phyloP scores from a whole-genome alignment of 208 protist species.

The Eutreptiella sp. region DNA sequence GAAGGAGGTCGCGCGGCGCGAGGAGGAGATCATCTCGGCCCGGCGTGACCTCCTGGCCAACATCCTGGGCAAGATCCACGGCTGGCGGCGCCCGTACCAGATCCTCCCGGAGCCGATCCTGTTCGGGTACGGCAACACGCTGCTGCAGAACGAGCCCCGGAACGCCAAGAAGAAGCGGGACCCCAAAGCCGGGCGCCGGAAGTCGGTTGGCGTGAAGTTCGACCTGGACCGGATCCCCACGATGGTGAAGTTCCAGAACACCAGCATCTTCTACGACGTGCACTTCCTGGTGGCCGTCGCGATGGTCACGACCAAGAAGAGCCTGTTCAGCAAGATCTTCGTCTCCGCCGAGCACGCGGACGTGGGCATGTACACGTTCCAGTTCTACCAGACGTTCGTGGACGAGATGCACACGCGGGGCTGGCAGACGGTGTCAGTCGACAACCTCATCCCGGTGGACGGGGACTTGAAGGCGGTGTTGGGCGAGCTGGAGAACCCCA shows the following conservation, averaged over 20 bases:
- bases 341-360: neutral
- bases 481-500: neutral
- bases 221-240: neutral
- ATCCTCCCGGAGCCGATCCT: conserved; percentile 14
- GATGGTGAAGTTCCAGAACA: conserved; percentile 15
- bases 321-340: conserved; percentile 9
- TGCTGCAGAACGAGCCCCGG: neutral
- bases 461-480: conserved; percentile 3
- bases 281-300: conserved; percentile 2
- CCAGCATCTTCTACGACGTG: conserved; percentile 11
- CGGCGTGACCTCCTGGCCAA: neutral
- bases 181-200: no score
- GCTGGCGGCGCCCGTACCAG: neutral
- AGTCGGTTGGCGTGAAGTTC: neutral
- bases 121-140: conserved; percentile 15
- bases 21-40: conserved; percentile 4
- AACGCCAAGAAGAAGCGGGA: no score
- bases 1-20: neutral
- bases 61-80: conserved; percentile 1
- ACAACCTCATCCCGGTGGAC: conserved; percentile 10
- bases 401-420: neutral
- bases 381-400: conserved; percentile 3
- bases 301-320: conserved; percentile 1
- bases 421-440: conserved; percentile 8
- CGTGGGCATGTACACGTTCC: conserved; percentile 17